Base-by-base conservation (phyloP, 192 early-diverging fungal species). In the Allomyces macrogynus region DNA sequence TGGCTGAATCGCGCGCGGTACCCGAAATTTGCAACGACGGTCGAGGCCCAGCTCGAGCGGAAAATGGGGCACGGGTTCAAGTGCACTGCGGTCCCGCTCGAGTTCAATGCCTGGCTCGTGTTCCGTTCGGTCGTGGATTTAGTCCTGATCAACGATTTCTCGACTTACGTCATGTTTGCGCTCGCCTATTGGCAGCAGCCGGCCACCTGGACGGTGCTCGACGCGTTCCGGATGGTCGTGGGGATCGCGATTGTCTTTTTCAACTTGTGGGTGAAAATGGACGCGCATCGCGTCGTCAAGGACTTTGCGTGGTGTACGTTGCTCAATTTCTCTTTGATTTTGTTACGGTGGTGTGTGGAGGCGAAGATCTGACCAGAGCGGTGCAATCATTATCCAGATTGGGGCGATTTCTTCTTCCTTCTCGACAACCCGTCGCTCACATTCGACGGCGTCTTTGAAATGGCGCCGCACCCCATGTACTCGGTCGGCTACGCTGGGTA, bases 381-480 rank as follows among this genome's bases (percentile, higher is more conserved):
- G 32, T 40, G 23, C 61, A 0, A 44, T 44, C 8, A 61, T 65
- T 61, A n/a, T 66, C 44, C 68, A 90, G 89, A 98, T 76, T 98
- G 95, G 95, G 95, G 95, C 64, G 92, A 96, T 73, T 98, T 98
- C 71, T 98, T 98, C 80, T 96, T 98, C 73, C 74, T 95, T 63
- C 80, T 90, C 62, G 88, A 90, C 67, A 68, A 73, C 9, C 86
- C 88, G 71, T 86, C 90, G n/a, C 76, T 91, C 44, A 92, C 88
- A 0, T 89, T 93, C 74, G 87, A 92, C 72, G 89, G 91, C 54
- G 90, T 92, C 22, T 94, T 95, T 77, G 92, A 95, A 72, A 88
- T 92, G 86, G 91, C 90, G 0, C 93, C 93, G 54, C 95, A 98
- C 69, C 95, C 95, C 11, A 98, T 96, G 93, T 98, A 98, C 77